phyloP scores from a whole-genome alignment of 2,329 filamentous ascomycete genomes.

The Amylocarpus encephaloides region DNA sequence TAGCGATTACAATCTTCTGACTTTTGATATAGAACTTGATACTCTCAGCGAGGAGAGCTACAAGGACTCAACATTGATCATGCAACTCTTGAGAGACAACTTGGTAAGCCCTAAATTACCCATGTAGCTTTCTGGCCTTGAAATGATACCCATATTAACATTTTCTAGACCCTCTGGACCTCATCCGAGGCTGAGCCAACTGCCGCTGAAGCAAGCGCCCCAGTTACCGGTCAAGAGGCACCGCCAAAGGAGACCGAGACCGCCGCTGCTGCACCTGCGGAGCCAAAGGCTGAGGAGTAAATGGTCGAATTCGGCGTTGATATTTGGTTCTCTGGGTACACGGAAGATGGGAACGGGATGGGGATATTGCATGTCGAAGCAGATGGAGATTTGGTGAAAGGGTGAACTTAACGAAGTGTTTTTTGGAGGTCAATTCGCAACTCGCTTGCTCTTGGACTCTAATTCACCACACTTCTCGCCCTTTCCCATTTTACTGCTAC shows the following conservation, averaged over 20 bases:
- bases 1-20: conserved; percentile 3
- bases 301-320: conserved; percentile 29
- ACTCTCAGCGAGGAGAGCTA: conserved; percentile 97
- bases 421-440: conserved; percentile 28
- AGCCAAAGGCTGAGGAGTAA: conserved; percentile 31
- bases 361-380: conserved; percentile 28
- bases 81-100: conserved; percentile 98
- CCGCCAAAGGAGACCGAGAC: conserved; percentile 43
- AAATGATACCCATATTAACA: neutral
- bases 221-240: too few relatives aligned
- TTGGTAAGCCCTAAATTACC: conserved; percentile 38
- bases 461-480: conserved; percentile 27
- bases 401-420: conserved; percentile 24
- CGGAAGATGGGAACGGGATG: conserved; percentile 24
- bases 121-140: neutral
- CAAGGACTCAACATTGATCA: conserved; percentile 98
- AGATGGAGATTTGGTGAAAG: conserved; percentile 20
- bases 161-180: conserved; percentile 86
- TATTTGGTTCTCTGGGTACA: conserved; percentile 29
- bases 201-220: conserved; percentile 38
- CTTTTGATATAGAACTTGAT: conserved; percentile 62
- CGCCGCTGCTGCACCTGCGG: conserved; percentile 36
- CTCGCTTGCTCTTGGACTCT: conserved; percentile 31
- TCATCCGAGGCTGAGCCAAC: conserved; percentile 92
- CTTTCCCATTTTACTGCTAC: conserved; percentile 18